phyloP scores from a whole-genome alignment of 257 asterid genomes.

The Penstemon eatonii region DNA sequence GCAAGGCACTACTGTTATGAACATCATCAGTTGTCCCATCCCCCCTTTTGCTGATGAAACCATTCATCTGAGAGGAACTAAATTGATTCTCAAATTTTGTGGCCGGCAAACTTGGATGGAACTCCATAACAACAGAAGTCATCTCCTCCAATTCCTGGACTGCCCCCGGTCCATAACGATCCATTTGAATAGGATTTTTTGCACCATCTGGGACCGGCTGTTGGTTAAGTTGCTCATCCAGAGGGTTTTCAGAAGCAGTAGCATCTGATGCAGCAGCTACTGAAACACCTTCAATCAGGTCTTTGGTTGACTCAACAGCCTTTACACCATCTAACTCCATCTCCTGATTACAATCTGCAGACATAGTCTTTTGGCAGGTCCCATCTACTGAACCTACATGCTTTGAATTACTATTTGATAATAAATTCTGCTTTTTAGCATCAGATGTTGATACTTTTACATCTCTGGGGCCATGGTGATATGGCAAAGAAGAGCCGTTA shows the following conservation, averaged over 20 bases:
- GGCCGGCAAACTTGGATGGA: conserved; percentile 34
- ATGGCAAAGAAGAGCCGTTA: conserved; percentile 56
- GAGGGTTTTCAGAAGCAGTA: conserved; percentile 39
- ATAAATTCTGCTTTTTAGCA: conserved; percentile 45
- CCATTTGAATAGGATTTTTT: conserved; percentile 37
- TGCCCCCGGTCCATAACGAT: conserved; percentile 43
- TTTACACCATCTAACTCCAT: conserved; percentile 48
- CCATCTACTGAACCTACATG: conserved; percentile 40
- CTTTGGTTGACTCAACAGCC: conserved; percentile 47
- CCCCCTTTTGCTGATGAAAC: conserved; percentile 37
- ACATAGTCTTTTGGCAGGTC: conserved; percentile 34
- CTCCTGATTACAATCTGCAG: conserved; percentile 39
- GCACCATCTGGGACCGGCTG: conserved; percentile 34
- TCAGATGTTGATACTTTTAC: conserved; percentile 46
- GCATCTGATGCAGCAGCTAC: conserved; percentile 38
- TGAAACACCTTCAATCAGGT: conserved; percentile 35
- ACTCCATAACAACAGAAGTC: conserved; percentile 40
- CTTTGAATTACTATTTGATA: conserved; percentile 38
- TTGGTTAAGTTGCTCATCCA: conserved; percentile 41
- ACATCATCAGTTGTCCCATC: conserved; percentile 37
- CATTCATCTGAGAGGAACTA: conserved; percentile 52
- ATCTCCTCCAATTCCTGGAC: conserved; percentile 38
- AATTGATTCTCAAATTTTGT: conserved; percentile 41
- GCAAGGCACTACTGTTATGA: conserved; percentile 34
- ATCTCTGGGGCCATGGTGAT: conserved; percentile 45